Percentiles rank a stretch among this genome's conserved stretches.
Evolutionary conservation across 179 eudicot genomes (phyloP).

Genomic region (Silene coronaria): DNA sequence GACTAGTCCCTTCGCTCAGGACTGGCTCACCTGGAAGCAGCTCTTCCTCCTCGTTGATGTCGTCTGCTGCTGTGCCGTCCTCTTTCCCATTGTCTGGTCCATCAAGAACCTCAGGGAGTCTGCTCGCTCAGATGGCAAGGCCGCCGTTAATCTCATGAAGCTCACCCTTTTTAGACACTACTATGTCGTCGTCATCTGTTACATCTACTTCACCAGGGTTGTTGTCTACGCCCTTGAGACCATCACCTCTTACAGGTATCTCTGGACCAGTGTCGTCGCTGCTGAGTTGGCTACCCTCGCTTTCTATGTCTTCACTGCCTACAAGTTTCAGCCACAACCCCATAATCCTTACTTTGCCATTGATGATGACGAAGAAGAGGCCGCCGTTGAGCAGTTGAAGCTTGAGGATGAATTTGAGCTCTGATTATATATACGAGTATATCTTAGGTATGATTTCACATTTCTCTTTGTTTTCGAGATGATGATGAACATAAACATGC

Average conservation of each 20-base stretch:
- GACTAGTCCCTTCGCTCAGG: conserved; percentile 52
- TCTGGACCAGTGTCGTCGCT: conserved; percentile 63
- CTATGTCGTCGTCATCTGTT: conserved; percentile 65
- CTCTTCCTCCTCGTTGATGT: conserved; percentile 62
- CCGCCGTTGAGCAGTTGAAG: conserved; percentile 56
- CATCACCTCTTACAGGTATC: conserved; percentile 56
- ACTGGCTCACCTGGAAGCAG: conserved; percentile 70
- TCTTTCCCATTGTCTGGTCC: conserved; percentile 78
- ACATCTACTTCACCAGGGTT: conserved; percentile 74
- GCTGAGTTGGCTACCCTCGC: conserved; percentile 68
- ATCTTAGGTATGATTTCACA: conserved; percentile 11
- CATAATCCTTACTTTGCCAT: conserved; percentile 68
- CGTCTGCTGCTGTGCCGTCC: conserved; percentile 65
- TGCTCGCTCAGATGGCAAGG: conserved; percentile 66
- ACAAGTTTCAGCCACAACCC: conserved; percentile 58
- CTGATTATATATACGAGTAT: conserved; percentile 17
- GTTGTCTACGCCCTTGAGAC: conserved; percentile 67
- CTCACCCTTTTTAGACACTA: conserved; percentile 63
- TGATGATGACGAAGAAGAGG: conserved; percentile 74
- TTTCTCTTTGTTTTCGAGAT: conserved; percentile 11
- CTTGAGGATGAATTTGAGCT: conserved; percentile 67
- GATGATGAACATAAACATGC: conserved; percentile 13
- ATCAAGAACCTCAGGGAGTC: conserved; percentile 66
- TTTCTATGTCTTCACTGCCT: conserved; percentile 61
- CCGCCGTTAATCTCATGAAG: conserved; percentile 69